phyloP scores from a whole-genome alignment of 1,284 basidiomycete species.

The Sporisorium exsertum region DNA sequence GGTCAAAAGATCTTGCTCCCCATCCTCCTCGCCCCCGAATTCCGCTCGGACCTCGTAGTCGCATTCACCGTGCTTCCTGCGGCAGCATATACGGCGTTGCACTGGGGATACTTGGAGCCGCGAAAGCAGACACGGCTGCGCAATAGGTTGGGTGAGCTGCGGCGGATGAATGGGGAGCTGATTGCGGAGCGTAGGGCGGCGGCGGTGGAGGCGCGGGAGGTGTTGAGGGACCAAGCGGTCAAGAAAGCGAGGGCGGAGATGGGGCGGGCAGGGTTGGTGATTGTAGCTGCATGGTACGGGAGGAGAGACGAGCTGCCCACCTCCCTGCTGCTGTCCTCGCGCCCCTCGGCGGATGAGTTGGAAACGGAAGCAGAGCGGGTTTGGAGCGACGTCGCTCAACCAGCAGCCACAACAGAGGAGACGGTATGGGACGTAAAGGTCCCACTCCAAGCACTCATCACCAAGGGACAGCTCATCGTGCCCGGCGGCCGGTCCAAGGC shows the following conservation, averaged over 20 bases:
- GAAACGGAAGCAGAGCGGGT: background rate
- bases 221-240: conserved; percentile 71
- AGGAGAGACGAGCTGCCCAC: conserved; percentile 35
- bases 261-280: conserved; percentile 74
- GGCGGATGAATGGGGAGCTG: conserved; percentile 75
- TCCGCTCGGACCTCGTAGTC: conserved; percentile 72
- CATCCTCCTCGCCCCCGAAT: conserved; percentile 73
- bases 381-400: conserved; percentile 8
- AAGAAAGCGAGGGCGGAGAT: conserved; percentile 70
- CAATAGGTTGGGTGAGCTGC: conserved; percentile 72
- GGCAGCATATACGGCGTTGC: conserved; percentile 72
- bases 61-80: conserved; percentile 74
- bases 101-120: conserved; percentile 76
- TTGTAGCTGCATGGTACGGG: conserved; percentile 78
- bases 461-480: conserved; percentile 81
- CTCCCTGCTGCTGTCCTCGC: background rate
- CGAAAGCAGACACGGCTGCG: conserved; percentile 71
- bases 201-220: conserved; percentile 73
- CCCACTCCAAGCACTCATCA: conserved; percentile 84
- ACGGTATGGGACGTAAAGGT: conserved; percentile 79
- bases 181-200: conserved; percentile 75
- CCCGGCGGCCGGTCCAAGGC: conserved; percentile 78
- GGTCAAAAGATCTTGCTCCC: conserved; percentile 75
- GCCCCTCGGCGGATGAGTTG: background rate
- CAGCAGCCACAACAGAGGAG: background rate